Base-by-base conservation (phyloP, 371 early-diverging fungal species). In the Syncephalastrum racemosum region DNA sequence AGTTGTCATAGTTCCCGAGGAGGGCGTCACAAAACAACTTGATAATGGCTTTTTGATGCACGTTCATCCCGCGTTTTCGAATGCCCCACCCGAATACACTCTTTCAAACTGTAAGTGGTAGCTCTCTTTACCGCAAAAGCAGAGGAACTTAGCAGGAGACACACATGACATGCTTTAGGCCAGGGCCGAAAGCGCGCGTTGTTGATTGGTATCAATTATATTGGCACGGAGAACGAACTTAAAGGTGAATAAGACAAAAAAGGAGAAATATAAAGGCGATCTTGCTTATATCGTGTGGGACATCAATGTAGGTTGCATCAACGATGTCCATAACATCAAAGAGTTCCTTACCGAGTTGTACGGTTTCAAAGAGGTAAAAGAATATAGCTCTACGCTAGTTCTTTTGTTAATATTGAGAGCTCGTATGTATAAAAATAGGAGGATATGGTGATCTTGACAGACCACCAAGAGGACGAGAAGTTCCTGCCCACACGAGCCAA, bases 181-280 rank as follows among this genome's bases (percentile, higher is more conserved):
- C 66, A 70, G 24, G 89, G 89, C 27, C 77, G 87, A 39, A 88
- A 85, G 67, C 79, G 84, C 14, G 97, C 94, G 0, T 79, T 97
- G 49, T 79, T 97, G 40, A 85, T 97, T 58, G 97, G 97, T 41
- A 94, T 95, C 71, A 96, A 96, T 69, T 96, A 96, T 72, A 76
- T 83, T 54, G 83, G 86, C n/a, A 77, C 89, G 16, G 61, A 64
- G 27, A 70, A 70, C 46, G 84, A 80, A 58, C 82, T 95, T 40
- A 67, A 78, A 46, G 90, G 86, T 71, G 58, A 49, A 48, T 51
- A 52, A 50, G 39, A n/a, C 43, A 20, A 36, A 52, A 36, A 18
- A 20, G 42, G 41, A 19, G 16, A 31, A n/a, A 27, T 4, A 22
- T 15, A 15, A 18, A 46, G 51, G 19, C 15, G 40, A 19, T 24